Evolutionary conservation across 306 rosid species (phyloP).

Genomic region (Astragalus glycyphyllos): DNA sequence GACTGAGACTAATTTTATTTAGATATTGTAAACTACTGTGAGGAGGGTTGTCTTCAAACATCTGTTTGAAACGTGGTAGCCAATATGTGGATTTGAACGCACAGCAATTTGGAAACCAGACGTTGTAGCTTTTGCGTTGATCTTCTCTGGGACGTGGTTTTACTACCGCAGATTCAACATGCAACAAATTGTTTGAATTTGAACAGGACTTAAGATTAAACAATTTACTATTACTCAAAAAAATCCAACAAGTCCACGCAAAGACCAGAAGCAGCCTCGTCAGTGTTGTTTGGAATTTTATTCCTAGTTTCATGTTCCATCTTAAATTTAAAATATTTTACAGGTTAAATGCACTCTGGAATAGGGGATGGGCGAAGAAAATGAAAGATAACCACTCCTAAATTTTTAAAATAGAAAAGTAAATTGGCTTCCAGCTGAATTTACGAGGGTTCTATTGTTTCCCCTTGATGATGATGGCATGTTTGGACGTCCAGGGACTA

Average conservation of each 20-base stretch:
- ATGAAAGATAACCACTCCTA: constrained; percentile 24
- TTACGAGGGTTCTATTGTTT: neutral
- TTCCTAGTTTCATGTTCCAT: constrained; percentile 26
- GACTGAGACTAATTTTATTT: too few relatives aligned
- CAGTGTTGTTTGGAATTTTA: constrained; percentile 10
- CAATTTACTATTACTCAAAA: neutral
- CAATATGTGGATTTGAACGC: too few relatives aligned
- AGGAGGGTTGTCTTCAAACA: too few relatives aligned
- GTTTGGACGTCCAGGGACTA: too few relatives aligned
- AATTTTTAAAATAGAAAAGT: neutral
- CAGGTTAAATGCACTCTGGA: constrained; percentile 33
- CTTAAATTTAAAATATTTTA: constrained; percentile 25
- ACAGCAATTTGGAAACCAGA: too few relatives aligned
- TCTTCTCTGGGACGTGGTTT: too few relatives aligned
- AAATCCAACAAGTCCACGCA: constrained; percentile 2
- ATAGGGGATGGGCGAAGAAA: neutral
- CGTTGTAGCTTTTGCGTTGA: too few relatives aligned
- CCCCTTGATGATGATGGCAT: neutral
- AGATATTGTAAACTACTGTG: too few relatives aligned
- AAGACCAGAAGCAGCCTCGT: neutral
- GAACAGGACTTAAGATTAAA: neutral
- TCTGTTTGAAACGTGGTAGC: too few relatives aligned
- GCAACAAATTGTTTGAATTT: too few relatives aligned
- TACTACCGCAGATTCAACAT: too few relatives aligned
- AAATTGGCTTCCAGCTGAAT: neutral